Percentiles rank a stretch among this genome's conserved stretches.
Evolutionary conservation across 1,284 basidiomycete species (phyloP).

Genomic region (Golubevia sp.): DNA sequence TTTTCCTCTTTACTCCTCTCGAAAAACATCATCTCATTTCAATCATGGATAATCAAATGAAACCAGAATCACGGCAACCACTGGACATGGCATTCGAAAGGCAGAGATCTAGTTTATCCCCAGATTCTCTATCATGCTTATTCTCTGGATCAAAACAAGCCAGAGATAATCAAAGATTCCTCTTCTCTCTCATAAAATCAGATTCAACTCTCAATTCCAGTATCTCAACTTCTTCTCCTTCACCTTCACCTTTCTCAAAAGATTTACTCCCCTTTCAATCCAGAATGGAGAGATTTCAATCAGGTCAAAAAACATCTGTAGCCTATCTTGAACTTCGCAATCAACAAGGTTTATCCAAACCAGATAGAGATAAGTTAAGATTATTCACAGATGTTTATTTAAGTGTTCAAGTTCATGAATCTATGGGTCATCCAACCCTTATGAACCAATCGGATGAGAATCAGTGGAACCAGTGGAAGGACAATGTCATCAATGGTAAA

Average conservation of each 20-base stretch:
- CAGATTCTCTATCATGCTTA: neutral
- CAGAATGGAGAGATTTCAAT: constrained; percentile 32
- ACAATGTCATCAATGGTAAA: constrained; percentile 21
- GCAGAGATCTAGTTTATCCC: neutral
- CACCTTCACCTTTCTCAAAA: constrained; percentile 26
- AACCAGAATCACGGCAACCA: neutral
- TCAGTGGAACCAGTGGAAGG: constrained; percentile 38
- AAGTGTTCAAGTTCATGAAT: constrained; percentile 38
- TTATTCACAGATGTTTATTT: constrained; percentile 42
- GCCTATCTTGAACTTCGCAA: constrained; percentile 42
- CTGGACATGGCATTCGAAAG: neutral
- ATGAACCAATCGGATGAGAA: constrained; percentile 27
- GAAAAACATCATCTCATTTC: too few relatives aligned
- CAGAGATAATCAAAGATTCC: neutral
- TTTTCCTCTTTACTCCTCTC: too few relatives aligned
- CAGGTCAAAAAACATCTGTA: constrained; percentile 31
- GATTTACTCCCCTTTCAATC: constrained; percentile 31
- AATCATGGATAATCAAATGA: too few relatives aligned
- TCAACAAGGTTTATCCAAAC: constrained; percentile 31
- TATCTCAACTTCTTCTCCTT: constrained; percentile 2
- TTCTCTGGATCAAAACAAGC: neutral
- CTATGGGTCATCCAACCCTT: constrained; percentile 42
- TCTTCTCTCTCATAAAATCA: neutral
- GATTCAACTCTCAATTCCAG: neutral
- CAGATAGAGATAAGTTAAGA: constrained; percentile 34